Conservation (phyloP, 805 yeast species). For the Sugiyamaella chiloensis region DNA sequence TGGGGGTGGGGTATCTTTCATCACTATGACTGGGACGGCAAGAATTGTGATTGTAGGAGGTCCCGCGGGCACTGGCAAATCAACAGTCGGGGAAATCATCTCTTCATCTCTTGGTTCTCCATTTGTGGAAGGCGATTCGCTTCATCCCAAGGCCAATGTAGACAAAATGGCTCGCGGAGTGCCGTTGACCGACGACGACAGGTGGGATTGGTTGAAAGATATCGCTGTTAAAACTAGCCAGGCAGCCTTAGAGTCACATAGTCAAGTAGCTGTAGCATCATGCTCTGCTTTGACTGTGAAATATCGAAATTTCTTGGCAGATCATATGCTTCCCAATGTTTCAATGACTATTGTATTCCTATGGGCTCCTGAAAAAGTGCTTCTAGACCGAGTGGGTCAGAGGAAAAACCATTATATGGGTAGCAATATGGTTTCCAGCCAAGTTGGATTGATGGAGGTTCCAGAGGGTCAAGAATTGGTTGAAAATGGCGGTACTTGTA, state of each 20-base stretch:
- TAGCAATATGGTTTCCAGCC: constrained; percentile 75
- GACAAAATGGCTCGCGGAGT: constrained; percentile 78
- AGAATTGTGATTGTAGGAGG: constrained; percentile 71
- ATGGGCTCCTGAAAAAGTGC: constrained; percentile 58
- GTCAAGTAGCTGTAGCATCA: constrained; percentile 53
- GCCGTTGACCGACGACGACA: constrained; percentile 83
- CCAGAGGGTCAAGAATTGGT: constrained; percentile 41
- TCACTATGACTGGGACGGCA: neutral
- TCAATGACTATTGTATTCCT: constrained; percentile 63
- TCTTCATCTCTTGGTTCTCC: constrained; percentile 46
- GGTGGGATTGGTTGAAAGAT: constrained; percentile 82
- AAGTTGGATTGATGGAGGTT: constrained; percentile 68
- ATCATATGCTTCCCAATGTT: constrained; percentile 27
- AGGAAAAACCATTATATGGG: constrained; percentile 86
- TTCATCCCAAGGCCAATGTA: constrained; percentile 71
- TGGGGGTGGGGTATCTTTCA: too few species aligned
- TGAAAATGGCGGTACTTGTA: constrained; percentile 10
- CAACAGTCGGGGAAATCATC: constrained; percentile 64
- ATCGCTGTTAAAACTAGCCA: constrained; percentile 44
- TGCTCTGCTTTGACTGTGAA: constrained; percentile 80
- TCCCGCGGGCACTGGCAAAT: constrained; percentile 94
- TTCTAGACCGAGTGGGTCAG: constrained; percentile 55
- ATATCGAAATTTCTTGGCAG: constrained; percentile 64
- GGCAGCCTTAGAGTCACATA: constrained; percentile 25
- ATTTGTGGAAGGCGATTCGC: constrained; percentile 80